Evolutionary conservation across 1,284 basidiomycete species (phyloP), one percentile per base, ranked within the genome.

Genomic region (Irpex lacteus): DNA sequence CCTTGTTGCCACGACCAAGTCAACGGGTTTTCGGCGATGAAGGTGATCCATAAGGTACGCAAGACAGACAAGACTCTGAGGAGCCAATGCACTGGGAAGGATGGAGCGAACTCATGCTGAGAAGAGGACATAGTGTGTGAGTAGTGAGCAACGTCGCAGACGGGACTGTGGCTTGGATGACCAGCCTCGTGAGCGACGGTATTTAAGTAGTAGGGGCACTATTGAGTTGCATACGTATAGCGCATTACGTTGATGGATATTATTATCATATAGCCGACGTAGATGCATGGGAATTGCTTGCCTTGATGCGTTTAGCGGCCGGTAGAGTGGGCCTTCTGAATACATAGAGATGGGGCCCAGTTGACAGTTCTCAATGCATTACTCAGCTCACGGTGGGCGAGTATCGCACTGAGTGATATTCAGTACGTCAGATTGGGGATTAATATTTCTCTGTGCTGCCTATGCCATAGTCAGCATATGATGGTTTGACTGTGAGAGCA

Each of bases 1-100:
- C 66, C 66, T 47, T 67, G 61, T 18, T 21, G 13, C 34, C 50
- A 64, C 49, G 26, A 60, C 63, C 63, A 64, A 3, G 44, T 50
- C 59, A 64, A 47, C 36, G 63, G 63, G 32, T 60, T 64, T 32
- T 64, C 59, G 19, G 18, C n/a, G 26, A 64, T 52, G 52, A 56
- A 55, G 11, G 37, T 55, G 44, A 64, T 40, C 63, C 63, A 64
- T 7, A 52, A n/a, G 5, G 59, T 9, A 38, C 63, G 63, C 37
- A 60, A 21, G 8, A 40, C 59, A 8, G 63, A 60, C 26, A 60
- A 34, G 19, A 38, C 26, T 8, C 44, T 53, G 18, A 59, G 26
- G 21, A 36, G 54, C 2, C 34, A 11, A 11, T 53, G 58, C 5
- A 49, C 52, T 26, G 61, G 61, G 40, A 50, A 54, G 44, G 38